phyloP scores from a whole-genome alignment of 73 alveolate genomes.

The Paramecium octaurelia region DNA sequence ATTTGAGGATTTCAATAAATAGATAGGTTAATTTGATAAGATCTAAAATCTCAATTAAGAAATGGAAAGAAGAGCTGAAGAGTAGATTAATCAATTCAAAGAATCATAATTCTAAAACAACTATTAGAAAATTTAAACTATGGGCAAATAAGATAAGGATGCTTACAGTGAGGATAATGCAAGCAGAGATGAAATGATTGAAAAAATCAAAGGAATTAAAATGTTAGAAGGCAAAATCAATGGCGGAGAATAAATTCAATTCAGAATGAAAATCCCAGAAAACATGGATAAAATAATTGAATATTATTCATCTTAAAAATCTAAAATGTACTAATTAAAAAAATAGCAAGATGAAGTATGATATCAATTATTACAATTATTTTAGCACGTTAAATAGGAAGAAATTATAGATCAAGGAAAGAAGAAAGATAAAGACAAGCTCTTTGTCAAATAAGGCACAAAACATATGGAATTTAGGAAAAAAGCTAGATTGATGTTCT shows the following conservation, averaged over 20 bases:
- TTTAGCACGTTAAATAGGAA: not conserved
- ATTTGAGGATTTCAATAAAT: not conserved
- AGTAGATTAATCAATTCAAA: not conserved
- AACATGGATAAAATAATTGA: not conserved
- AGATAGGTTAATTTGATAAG: not conserved
- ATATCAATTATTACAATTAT: not conserved
- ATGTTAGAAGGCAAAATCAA: not conserved
- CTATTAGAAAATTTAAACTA: not conserved
- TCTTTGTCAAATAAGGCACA: slow-evolving; percentile 14
- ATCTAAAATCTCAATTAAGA: not conserved
- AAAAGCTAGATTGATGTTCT: slow-evolving; percentile 38
- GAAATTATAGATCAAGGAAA: not conserved
- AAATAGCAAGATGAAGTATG: not conserved
- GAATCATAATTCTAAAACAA: not conserved
- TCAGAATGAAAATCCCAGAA: slow-evolving; percentile 2
- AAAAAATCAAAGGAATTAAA: not conserved
- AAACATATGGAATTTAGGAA: not conserved
- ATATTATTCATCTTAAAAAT: not conserved
- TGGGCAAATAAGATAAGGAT: not conserved
- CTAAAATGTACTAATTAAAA: not conserved
- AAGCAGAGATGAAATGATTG: slow-evolving; percentile 13
- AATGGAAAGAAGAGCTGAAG: not conserved
- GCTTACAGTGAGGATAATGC: not conserved
- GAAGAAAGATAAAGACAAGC: not conserved
- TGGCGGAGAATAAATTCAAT: not conserved